Percentiles rank a stretch among this genome's conserved stretches.
phyloP scores from a whole-genome alignment of 495 filamentous ascomycete genomes.

The Penicillium nucicola region DNA sequence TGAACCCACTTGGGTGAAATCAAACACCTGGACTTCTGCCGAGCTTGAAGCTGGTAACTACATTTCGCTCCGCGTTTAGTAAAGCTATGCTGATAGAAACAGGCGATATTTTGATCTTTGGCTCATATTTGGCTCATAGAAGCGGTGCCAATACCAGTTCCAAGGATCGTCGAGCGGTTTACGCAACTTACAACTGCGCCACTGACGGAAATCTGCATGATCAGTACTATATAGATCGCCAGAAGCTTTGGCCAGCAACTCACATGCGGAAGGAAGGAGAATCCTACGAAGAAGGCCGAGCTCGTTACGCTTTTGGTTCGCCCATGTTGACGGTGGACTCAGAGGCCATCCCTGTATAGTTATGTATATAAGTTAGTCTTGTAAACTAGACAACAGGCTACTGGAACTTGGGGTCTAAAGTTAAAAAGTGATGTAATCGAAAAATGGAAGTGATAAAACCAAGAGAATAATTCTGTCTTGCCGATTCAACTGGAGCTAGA shows the following conservation, averaged over 20 bases:
- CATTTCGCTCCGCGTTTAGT: neutral
- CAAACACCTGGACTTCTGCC: constrained; percentile 38
- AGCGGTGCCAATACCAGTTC: constrained; percentile 38
- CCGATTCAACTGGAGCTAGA: neutral
- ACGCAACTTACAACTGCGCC: constrained; percentile 44
- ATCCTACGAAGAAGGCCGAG: constrained; percentile 35
- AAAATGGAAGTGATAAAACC: no score
- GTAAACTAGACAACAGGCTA: no score
- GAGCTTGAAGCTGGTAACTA: constrained; percentile 34
- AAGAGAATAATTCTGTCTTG: no score
- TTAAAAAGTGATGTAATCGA: neutral
- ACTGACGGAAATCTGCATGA: constrained; percentile 41
- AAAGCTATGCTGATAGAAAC: neutral
- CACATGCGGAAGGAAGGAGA: constrained; percentile 40
- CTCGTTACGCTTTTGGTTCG: constrained; percentile 38
- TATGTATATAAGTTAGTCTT: no score
- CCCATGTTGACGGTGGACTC: constrained; percentile 41
- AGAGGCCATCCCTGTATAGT: constrained; percentile 5
- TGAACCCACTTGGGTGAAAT: constrained; percentile 33
- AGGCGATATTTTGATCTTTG: constrained; percentile 44
- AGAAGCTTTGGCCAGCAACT: constrained; percentile 40
- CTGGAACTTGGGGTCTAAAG: no score
- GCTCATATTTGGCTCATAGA: constrained; percentile 44
- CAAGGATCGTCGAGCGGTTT: constrained; percentile 38
- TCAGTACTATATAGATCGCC: constrained; percentile 41